Evolutionary conservation across 2,329 filamentous ascomycete species (phyloP), one percentile per base, ranked within the genome.

Genomic region (Arthroderma sp.): DNA sequence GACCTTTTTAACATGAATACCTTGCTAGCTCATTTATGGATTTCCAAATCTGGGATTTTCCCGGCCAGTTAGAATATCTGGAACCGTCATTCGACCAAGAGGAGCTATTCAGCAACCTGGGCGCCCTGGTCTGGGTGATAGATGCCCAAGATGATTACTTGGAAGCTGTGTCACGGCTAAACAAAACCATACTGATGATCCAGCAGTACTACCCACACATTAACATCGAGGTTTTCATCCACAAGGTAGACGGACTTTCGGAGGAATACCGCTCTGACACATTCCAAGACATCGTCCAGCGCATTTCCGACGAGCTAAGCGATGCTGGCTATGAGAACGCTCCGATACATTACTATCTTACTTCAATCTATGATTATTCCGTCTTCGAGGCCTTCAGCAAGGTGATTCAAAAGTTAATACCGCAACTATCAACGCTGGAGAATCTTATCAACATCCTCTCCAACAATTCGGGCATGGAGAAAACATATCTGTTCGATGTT

Each of bases 301-400:
- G 90, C 39, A 95, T 97, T 61, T 90, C 95, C 66, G 93, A 98
- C 69, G 93, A 98, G 70, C 82, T 98, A 33, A 91, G 86, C 9
- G 93, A 98, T 69, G 83, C 89, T 60, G 91, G 91, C 11, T 88
- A 95, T 68, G 91, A 95, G 68, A 95, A 95, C 67, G 88, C 90
- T 1, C 88, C 89, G 0, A 88, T 98, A 62, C 91, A 87, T 59
- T 98, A 95, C 74, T 91, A 98, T 70, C 83, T 95, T 58, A 98
- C 93, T 13, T 94, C 87, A 68, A 98, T 98, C 70, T 98, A 97
- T 77, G 93, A 98, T 71, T 91, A 96, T 74, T 94, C 87, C 66
- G 95, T 95, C 67, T 98, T 97, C 69, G 93, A 98, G 73, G 93
- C 93, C 54, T 96, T 98, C 70, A 91, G 86, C 76, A 96, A 96